Base-by-base conservation (phyloP, 2,329 filamentous ascomycete species). In the Colletotrichum sp. region DNA sequence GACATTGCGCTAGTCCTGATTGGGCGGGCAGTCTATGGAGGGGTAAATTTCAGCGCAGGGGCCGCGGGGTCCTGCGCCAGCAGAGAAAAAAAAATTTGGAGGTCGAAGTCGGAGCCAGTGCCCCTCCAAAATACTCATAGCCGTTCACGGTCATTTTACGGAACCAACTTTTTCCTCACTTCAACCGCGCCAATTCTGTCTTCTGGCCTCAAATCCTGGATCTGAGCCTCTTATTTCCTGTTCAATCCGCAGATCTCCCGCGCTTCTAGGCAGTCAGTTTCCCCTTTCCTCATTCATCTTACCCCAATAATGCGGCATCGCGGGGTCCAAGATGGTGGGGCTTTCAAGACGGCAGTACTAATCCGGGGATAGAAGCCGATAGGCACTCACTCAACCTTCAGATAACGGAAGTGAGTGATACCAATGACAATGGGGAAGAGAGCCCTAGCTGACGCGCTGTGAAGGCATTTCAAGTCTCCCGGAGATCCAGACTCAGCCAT, bases 401-500 rank as follows among this genome's bases (percentile, higher is more conserved):
- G 44, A 62, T 30, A 65, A 60, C 36, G n/a, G 26, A 8, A 68
- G 74, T 74, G 65, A 76, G 59, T 68, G 16, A 6, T 60, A 52
- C 10, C 36, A 8, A 21, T 36, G 28, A n/a, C 24, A 5, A 24
- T 24, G 8, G 24, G 8, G 24, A 57, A 30, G 26, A 28, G 28
- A 60, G 32, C 13, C 10, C 12, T 21, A 49, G 24, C 34, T 76
- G 32, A 74, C 15, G 36, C 36, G 7, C 4, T 16, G 9, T 18
- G 9, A 30, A 26, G 36, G n/a, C 28, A 9, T 66, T 2, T n/a
- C 16, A 32, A 52, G 52, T 26, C 15, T 65, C 68, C 49, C 21
- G n/a, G 63, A 63, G 24, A 28, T 28, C 34, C 18, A 28, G 16
- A 59, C 21, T 57, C 55, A 26, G 21, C 28, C 24, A 89, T 89